These are phyloP conservation scores for Colletotrichum sidae DNA, from an alignment of 2,329 filamentous ascomycete genomes.

Conservation along the genomic window DNA sequence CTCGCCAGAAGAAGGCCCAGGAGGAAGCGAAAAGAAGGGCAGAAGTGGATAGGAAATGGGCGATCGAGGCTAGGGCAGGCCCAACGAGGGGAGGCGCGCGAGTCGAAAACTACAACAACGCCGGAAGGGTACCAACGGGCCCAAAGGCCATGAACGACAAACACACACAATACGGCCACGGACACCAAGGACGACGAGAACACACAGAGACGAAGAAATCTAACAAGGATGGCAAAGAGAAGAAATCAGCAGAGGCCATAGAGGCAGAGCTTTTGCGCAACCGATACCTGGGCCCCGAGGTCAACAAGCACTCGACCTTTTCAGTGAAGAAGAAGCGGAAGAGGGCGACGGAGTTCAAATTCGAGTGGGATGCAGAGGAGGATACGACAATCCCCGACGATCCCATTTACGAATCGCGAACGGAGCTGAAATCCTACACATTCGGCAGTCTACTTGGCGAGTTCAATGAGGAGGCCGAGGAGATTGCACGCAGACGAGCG, in stretches of 20 bases:
- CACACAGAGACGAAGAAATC: constrained; percentile 62
- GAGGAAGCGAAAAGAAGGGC: constrained; percentile 76
- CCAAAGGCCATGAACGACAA: constrained; percentile 28
- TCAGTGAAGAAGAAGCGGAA: constrained; percentile 96
- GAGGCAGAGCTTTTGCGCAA: constrained; percentile 81
- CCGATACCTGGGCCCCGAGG: constrained; percentile 91
- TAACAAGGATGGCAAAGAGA: constrained; percentile 51
- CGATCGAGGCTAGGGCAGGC: constrained; percentile 43
- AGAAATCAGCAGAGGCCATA: constrained; percentile 67
- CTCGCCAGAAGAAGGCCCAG: constrained; percentile 61
- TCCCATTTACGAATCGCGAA: constrained; percentile 71
- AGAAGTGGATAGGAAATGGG: constrained; percentile 67
- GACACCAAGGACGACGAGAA: constrained; percentile 51
- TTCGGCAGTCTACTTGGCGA: constrained; percentile 63
- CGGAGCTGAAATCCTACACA: constrained; percentile 43
- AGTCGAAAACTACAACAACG: constrained; percentile 47
- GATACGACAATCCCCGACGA: constrained; percentile 90
- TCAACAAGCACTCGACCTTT: constrained; percentile 85
- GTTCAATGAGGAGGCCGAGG: constrained; percentile 67
- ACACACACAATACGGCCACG: constrained; percentile 46
- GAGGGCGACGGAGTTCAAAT: constrained; percentile 94
- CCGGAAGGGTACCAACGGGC: constrained; percentile 48
- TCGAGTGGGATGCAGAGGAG: constrained; percentile 96
- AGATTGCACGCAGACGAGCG: constrained; percentile 68
- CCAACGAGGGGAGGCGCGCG: constrained; percentile 41